Conservation (phyloP, 768 basidiomycete genomes). For the Mycena maculata region DNA sequence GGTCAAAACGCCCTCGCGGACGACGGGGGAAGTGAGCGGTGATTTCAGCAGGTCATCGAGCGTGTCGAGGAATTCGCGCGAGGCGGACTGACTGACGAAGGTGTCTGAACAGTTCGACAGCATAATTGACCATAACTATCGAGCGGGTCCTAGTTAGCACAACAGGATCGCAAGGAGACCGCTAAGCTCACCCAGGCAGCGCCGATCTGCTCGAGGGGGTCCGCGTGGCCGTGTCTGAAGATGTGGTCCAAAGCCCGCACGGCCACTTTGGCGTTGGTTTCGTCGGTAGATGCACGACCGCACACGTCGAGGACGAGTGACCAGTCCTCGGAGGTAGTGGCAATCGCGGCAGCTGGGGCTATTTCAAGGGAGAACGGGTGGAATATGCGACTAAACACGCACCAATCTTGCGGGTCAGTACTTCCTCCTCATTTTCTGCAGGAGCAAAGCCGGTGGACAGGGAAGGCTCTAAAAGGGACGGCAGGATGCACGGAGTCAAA, state of each 20-base stretch:
- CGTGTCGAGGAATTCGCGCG: conserved; percentile 81
- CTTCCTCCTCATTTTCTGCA: too few relatives aligned
- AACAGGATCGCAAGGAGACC: too few relatives aligned
- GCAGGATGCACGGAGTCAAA: too few relatives aligned
- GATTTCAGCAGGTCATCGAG: conserved; percentile 77
- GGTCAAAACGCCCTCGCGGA: conserved; percentile 39
- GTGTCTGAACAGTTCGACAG: conserved; percentile 79
- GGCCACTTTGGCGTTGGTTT: conserved; percentile 83
- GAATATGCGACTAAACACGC: too few relatives aligned
- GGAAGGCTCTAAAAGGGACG: too few relatives aligned
- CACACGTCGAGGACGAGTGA: conserved; percentile 84
- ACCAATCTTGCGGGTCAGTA: too few relatives aligned
- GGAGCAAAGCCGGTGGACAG: too few relatives aligned
- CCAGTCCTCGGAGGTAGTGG: conserved; percentile 86
- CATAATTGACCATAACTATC: conserved; percentile 89
- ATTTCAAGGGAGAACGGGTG: too few relatives aligned
- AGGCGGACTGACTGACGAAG: conserved; percentile 75
- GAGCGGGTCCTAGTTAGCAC: neutral
- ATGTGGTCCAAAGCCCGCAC: conserved; percentile 82
- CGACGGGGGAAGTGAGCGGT: conserved; percentile 76
- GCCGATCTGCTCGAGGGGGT: conserved; percentile 77
- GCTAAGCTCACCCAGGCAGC: conserved; percentile 77
- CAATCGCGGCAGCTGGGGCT: conserved; percentile 48
- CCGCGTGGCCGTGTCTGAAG: conserved; percentile 77
- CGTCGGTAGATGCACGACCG: conserved; percentile 79